phyloP scores from a whole-genome alignment of 768 basidiomycete genomes.

The Pisolithus sp. region DNA sequence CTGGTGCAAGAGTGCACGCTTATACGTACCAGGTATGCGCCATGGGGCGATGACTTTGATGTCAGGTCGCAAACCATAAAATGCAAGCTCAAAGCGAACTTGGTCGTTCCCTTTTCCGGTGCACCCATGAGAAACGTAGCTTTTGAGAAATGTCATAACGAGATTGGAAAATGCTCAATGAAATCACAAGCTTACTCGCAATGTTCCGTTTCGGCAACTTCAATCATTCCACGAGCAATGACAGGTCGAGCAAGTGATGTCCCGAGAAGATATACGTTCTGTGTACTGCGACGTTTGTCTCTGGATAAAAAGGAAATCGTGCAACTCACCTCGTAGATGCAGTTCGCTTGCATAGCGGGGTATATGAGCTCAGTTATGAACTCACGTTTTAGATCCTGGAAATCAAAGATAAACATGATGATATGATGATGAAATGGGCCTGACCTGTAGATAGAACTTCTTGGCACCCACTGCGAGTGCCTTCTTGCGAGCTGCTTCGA shows the following conservation, averaged over 20 bases:
- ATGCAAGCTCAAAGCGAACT: conserved; percentile 97
- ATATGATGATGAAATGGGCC: neutral
- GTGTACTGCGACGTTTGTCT: neutral
- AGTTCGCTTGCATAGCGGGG: conserved; percentile 96
- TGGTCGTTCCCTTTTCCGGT: conserved; percentile 99
- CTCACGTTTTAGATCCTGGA: conserved; percentile 89
- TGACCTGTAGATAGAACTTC: conserved; percentile 88
- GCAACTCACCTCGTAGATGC: conserved; percentile 84
- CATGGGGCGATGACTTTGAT: conserved; percentile 99
- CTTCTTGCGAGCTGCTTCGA: conserved; percentile 84
- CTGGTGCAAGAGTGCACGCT: neutral
- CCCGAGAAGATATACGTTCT: conserved; percentile 96
- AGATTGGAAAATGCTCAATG: neutral
- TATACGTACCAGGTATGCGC: conserved; percentile 75
- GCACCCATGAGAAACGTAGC: conserved; percentile 96
- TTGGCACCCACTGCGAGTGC: conserved; percentile 90
- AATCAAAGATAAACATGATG: neutral
- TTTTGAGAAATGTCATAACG: conserved; percentile 22
- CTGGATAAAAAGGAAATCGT: neutral
- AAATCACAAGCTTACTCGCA: conserved; percentile 72
- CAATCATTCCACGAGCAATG: conserved; percentile 98
- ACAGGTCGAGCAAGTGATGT: conserved; percentile 98
- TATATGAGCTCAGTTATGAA: conserved; percentile 96
- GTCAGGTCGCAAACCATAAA: conserved; percentile 96
- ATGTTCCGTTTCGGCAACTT: conserved; percentile 79